Evolutionary conservation across 1,284 basidiomycete species (phyloP).

Genomic region (Cryptococcus sp.): DNA sequence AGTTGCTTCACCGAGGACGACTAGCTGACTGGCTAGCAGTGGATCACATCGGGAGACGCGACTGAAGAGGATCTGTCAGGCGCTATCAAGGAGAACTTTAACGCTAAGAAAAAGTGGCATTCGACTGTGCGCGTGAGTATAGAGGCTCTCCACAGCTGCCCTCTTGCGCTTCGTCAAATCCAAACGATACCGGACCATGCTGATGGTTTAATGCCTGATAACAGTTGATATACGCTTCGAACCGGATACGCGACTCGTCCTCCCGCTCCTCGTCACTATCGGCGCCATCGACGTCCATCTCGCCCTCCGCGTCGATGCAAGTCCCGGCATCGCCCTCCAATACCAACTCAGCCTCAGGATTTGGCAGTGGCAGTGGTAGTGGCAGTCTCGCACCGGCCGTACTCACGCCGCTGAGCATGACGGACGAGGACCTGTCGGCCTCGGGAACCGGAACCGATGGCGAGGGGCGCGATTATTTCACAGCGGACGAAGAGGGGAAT

Average conservation of each 20-base stretch:
- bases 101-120: constrained; percentile 40
- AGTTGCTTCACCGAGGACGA: neutral
- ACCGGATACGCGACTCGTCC: constrained; percentile 24
- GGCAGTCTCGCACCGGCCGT: constrained; percentile 2
- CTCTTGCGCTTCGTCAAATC: neutral
- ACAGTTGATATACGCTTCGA: constrained; percentile 31
- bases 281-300: constrained; percentile 3
- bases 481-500: constrained; percentile 13
- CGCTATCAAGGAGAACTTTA: constrained; percentile 69
- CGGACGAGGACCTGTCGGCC: constrained; percentile 17
- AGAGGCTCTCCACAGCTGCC: no score
- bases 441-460: constrained; percentile 1
- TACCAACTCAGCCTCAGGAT: neutral
- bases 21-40: constrained; percentile 19
- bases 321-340: constrained; percentile 3
- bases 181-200: neutral
- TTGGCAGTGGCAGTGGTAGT: neutral
- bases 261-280: constrained; percentile 7
- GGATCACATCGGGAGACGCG: constrained; percentile 40
- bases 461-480: constrained; percentile 7
- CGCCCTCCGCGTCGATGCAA: constrained; percentile 2
- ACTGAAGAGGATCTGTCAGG: constrained; percentile 68
- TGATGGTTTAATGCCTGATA: neutral
- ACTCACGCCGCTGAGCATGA: constrained; percentile 27
- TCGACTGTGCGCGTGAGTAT: constrained; percentile 33